These are phyloP conservation scores for Boletus edulis DNA, from an alignment of 768 basidiomycete species.

Conservation along the genomic window DNA sequence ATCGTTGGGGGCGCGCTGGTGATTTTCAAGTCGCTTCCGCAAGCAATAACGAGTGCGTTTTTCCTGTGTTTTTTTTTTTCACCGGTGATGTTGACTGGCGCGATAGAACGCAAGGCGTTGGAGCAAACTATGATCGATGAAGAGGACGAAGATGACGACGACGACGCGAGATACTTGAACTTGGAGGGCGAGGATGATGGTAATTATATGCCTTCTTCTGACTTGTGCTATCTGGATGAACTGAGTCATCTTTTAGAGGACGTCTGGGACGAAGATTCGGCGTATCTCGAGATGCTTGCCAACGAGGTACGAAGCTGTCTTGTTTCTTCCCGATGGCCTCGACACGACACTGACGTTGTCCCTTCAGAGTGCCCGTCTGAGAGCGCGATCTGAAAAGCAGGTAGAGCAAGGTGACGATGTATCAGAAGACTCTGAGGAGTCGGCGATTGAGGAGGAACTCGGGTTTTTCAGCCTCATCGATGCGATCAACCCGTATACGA, in stretches of 20 bases:
- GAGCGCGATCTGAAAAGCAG: constrained; percentile 54
- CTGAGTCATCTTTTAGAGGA: constrained; percentile 50
- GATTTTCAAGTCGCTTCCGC: constrained; percentile 76
- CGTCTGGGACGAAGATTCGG: constrained; percentile 88
- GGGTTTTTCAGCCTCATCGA: constrained; percentile 86
- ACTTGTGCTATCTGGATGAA: not conserved
- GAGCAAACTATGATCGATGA: constrained; percentile 48
- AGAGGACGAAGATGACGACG: constrained; percentile 46
- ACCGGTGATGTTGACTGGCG: not conserved
- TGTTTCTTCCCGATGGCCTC: not conserved
- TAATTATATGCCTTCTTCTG: constrained; percentile 17
- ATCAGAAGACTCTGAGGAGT: constrained; percentile 48
- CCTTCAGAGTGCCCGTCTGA: constrained; percentile 66
- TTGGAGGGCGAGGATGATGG: constrained; percentile 66
- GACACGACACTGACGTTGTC: not conserved
- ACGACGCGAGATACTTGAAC: constrained; percentile 53
- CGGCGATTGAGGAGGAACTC: constrained; percentile 76
- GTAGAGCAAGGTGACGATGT: constrained; percentile 26
- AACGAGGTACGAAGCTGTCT: constrained; percentile 52
- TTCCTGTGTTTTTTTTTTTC: not conserved
- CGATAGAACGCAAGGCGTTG: constrained; percentile 56
- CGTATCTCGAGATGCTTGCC: constrained; percentile 83
- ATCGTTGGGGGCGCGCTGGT: constrained; percentile 69
- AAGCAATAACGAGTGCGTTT: constrained; percentile 68
- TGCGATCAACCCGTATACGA: constrained; percentile 68